Base-by-base conservation (phyloP, 2,329 filamentous ascomycete species). In the Colletotrichum limetticola region DNA sequence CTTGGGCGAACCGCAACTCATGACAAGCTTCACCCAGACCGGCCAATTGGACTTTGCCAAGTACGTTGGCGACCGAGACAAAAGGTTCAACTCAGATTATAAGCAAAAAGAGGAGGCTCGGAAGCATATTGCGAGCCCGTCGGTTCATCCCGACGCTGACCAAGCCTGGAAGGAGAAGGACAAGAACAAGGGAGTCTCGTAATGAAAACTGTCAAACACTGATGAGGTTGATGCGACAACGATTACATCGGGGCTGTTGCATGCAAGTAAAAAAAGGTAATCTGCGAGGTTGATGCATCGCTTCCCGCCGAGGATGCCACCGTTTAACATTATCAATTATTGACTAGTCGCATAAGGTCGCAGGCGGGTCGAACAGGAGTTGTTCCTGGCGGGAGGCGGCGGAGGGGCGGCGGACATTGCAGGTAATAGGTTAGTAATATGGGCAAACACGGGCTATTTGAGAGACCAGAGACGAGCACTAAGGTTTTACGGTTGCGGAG, bases 1-100 rank as follows among this genome's bases (percentile, higher is more conserved):
- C 0, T 76, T 90, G 3, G 88, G 88, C 0, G 82, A 85, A 75
- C 88, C 88, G 9, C 83, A 86, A 77, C 80, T 90, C 7, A 90
- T 90, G 88, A 88, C 84, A 12, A 89, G 87, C 77, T 87, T 85
- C 72, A 88, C 86, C 3, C 82, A 78, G 1, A 81, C 84, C n/a
- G 84, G 83, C 0, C 87, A 90, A 77, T 79, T 89, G 35, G 85
- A 86, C 46, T 85, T 88, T 74, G 83, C 84, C 16, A 82, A 79
- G 73, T 74, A 78, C 1, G 82, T 89, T 5, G 81, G 81, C 0
- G 82, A 85, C 14, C 80, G 88, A 55, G 88, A 90, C 75, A 74
- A 68, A 35, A 82, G 81, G 64, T 86, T 90, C 72, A 85, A 85
- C 0, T 79, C 79, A 1, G 84, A 88, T 68, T 88, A 83, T 76